Conservation (phyloP, 768 basidiomycete genomes). For the Collybia sordida region DNA sequence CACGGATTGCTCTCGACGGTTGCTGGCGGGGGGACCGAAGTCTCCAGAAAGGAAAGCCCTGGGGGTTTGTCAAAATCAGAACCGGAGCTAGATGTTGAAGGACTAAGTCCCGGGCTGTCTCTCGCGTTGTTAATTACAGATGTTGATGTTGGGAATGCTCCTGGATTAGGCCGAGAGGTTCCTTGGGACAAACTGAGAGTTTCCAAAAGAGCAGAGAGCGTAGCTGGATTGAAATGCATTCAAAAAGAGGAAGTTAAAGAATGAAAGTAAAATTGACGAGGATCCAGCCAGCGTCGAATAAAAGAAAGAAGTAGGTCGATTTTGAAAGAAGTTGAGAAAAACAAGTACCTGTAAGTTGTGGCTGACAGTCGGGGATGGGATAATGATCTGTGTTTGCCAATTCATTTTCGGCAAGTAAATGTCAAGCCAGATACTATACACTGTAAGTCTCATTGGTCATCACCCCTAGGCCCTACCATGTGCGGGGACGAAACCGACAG, state of each 20-base stretch:
- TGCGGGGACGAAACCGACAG: no score
- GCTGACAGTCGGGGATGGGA: background rate
- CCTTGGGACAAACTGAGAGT: conserved; percentile 29
- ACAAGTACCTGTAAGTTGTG: background rate
- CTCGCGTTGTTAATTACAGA: background rate
- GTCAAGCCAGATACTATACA: no score
- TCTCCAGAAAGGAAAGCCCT: conserved; percentile 4
- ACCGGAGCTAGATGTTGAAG: background rate
- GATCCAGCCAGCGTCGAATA: conserved; percentile 18
- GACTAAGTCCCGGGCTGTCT: background rate
- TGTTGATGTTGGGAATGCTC: conserved; percentile 6
- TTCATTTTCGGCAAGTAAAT: no score
- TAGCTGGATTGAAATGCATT: conserved; percentile 23
- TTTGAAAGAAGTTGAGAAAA: background rate
- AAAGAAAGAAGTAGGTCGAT: conserved; percentile 2
- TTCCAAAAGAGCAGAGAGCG: conserved; percentile 28
- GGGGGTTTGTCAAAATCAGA: background rate
- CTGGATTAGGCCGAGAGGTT: conserved; percentile 24
- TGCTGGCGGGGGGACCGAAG: conserved; percentile 1
- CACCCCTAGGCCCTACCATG: no score
- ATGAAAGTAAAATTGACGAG: conserved; percentile 10
- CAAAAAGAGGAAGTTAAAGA: conserved; percentile 1
- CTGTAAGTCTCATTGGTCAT: no score
- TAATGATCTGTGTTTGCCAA: no score
- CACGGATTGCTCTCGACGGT: conserved; percentile 13